Base-by-base conservation (phyloP, 371 early-diverging fungal species). In the Mucor piriformis region DNA sequence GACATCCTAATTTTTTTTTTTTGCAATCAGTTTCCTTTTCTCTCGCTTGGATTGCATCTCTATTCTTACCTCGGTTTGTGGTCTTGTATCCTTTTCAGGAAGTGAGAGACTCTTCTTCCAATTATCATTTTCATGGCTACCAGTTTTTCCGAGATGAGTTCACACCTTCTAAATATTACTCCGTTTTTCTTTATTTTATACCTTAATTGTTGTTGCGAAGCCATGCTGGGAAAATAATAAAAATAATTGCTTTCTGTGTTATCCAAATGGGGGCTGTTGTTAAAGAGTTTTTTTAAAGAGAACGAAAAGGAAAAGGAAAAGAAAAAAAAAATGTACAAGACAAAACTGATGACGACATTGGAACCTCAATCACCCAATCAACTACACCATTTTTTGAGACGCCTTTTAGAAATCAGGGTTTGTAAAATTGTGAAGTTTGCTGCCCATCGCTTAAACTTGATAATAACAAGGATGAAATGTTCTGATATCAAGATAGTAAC, bases 21-120 rank as follows among this genome's bases (percentile, higher is more conserved):
- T 33, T 50, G 33, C 13, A 20, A 25, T 48, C 37, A 7, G 2
- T 16, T 16, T 16, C 18, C 16, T 40, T 29, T 5, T 35, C 25
- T n/a, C 27, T 56, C 24, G 12, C 11, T 37, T 15, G 25, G 10
- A 20, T n/a, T 34, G 7, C 34, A 23, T 38, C 7, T 24, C 38
- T n/a, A n/a, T n/a, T n/a, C 62, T 61, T 75, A 84, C 86, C 76
- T 92, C 90, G 42, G 95, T 95, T 78, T 96, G 92, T 29, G 93
- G 93, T 50, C 96, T 86, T 50, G 59, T 76, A 68, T 95, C 95
- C 76, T 88, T 91, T 61, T 83, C 62, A 4, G 97, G 97, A 34
- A 87, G 82, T 25, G 69, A 72, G 35, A 94, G 78, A 50, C 74
- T 66, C 48, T 83, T 81, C 71, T 93, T 93, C 93, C 93, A 93